Base-by-base conservation (phyloP, 345 rosid species). In the Erodium maritimum region DNA sequence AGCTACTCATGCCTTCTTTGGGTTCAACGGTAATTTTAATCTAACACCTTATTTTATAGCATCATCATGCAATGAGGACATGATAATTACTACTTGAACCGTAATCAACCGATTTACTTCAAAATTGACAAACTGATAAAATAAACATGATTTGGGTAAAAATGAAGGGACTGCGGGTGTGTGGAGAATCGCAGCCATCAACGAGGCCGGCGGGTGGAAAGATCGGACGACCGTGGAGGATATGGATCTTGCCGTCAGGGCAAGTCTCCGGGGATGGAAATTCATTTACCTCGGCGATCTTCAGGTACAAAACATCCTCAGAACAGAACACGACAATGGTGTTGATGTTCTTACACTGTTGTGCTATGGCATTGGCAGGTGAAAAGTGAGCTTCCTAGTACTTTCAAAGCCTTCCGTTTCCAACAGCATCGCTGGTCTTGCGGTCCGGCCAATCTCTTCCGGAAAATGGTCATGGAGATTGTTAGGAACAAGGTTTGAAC, bases 341-440 rank as follows among this genome's bases (percentile, higher is more conserved):
- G 8, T 3, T 3, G 34, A 29, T 3, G 3, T 29, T 29, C 34
- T 3, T 29, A 8, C 34, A 29, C 34, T 29, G 34, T 25, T 25
- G 20, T 42, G 48, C 22, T 21, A 54, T 14, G 19, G 20, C 16
- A 19, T 22, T 19, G 37, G 55, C 50, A 89, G 99, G 99, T 80
- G 67, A 94, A 90, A 76, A 94, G 99, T 73, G 99, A 94, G 68
- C 99, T 94, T 50, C 99, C 99, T 4, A 94, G 99, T 79, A 94
- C 97, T 58, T 94, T 90, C 72, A 90, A 88, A 72, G 99, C 99
- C 61, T 94, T 94, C 76, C 82, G 97, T 2, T 94, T 85, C 68
- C 99, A 94, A 83, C 99, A 94, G 80, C 99, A 94, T 61, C 76
- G 99, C 65, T 94, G 99, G 99, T 94, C 99, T 21, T 94, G 99